Percentiles rank a stretch among this genome's conserved stretches.
These are phyloP conservation scores for Pterulicium gracile DNA, from an alignment of 1,284 basidiomycete genomes.

Conservation along the genomic window DNA sequence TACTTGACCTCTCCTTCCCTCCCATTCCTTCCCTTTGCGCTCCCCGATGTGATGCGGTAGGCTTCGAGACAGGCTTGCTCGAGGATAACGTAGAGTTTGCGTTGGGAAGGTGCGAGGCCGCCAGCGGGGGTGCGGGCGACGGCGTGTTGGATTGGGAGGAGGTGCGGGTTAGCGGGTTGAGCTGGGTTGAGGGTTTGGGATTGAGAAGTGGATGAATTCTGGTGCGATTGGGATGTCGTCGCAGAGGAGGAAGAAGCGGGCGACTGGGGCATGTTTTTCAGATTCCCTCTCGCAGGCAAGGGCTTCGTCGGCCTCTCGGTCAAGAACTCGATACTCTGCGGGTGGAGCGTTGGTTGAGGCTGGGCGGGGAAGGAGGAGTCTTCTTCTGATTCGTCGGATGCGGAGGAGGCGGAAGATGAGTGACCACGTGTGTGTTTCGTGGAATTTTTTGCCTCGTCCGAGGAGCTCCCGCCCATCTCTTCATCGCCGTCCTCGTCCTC, in stretches of 20 bases:
- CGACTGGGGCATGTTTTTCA: neutral
- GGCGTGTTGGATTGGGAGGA: constrained; percentile 73
- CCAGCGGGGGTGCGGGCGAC: constrained; percentile 45
- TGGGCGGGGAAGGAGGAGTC: neutral
- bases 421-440: too few species aligned
- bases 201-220: constrained; percentile 8
- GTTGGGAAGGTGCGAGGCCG: constrained; percentile 44
- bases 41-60: constrained; percentile 66
- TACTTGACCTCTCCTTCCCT: constrained; percentile 84
- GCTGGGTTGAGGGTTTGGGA: constrained; percentile 19
- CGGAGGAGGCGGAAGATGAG: neutral
- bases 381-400: too few species aligned
- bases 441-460: constrained; percentile 7
- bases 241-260: neutral
- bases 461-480: constrained; percentile 16
- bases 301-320: neutral
- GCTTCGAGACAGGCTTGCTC: constrained; percentile 94
- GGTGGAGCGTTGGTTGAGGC: neutral
- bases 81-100: constrained; percentile 82
- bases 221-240: constrained; percentile 5
- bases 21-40: constrained; percentile 37
- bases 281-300: neutral
- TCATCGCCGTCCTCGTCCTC: constrained; percentile 16
- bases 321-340: neutral
- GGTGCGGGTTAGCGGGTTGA: constrained; percentile 55